Conservation (phyloP, 257 asterid genomes). For the Handroanthus guayacan region DNA sequence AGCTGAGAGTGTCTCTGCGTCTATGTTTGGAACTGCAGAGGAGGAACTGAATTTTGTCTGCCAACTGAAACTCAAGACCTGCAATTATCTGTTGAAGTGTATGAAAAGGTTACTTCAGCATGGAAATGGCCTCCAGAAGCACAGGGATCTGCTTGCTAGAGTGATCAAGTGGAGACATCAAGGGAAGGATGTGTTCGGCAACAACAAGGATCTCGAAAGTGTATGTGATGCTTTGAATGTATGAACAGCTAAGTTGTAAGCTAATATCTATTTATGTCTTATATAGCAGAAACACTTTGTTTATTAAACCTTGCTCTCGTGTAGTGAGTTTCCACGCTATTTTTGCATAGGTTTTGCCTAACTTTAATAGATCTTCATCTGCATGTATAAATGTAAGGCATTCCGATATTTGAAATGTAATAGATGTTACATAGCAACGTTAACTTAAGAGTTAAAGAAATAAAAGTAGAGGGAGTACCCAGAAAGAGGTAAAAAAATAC, state of each 20-base stretch:
- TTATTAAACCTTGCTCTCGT: background rate
- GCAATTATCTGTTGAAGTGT: conserved; percentile 62
- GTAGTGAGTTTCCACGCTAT: background rate
- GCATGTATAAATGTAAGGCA: background rate
- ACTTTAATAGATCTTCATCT: background rate
- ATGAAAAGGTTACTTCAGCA: conserved; percentile 57
- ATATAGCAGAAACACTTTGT: background rate
- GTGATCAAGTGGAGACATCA: conserved; percentile 62
- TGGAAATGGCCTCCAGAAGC: conserved; percentile 45
- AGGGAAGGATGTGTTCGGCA: conserved; percentile 54
- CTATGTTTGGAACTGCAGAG: conserved; percentile 70
- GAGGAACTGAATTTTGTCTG: conserved; percentile 48
- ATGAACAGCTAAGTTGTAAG: conserved; percentile 29
- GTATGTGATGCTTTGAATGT: conserved; percentile 52
- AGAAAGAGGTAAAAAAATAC: too few relatives aligned
- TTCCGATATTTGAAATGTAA: background rate
- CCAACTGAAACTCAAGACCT: conserved; percentile 57
- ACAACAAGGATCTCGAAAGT: conserved; percentile 51
- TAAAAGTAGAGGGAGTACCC: too few relatives aligned
- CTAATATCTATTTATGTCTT: background rate
- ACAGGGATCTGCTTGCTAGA: conserved; percentile 60
- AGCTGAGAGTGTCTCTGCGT: conserved; percentile 48
- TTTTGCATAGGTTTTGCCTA: background rate
- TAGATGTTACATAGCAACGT: too few relatives aligned
- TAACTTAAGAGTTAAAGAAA: too few relatives aligned